Conservation (phyloP, 371 early-diverging fungal genomes). For the Mucor piriformis region DNA sequence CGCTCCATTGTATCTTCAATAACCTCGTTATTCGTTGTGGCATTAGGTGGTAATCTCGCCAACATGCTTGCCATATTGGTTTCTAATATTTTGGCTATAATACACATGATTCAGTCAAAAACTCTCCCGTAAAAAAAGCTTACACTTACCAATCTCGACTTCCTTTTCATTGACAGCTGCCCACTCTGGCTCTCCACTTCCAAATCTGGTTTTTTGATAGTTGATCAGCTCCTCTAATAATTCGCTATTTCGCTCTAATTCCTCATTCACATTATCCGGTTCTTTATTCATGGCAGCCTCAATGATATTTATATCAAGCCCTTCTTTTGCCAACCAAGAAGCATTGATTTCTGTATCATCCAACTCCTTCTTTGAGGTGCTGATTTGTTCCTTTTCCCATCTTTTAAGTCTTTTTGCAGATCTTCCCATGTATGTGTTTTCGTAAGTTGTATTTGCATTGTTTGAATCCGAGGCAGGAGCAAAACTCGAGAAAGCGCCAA, state of each 20-base stretch:
- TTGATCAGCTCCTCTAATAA: constrained; percentile 32
- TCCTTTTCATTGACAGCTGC: constrained; percentile 33
- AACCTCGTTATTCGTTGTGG: constrained; percentile 33
- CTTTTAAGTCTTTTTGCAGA: constrained; percentile 35
- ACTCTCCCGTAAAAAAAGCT: neutral
- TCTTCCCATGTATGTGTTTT: constrained; percentile 47
- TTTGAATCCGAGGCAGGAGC: constrained; percentile 53
- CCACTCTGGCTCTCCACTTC: constrained; percentile 30
- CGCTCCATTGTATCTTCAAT: constrained; percentile 53
- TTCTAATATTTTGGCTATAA: constrained; percentile 47
- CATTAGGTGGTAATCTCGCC: constrained; percentile 48
- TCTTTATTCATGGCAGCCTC: constrained; percentile 26
- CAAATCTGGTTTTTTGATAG: constrained; percentile 46
- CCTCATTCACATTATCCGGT: constrained; percentile 17
- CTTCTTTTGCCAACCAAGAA: constrained; percentile 43
- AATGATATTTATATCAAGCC: constrained; percentile 41
- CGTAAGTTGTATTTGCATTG: constrained; percentile 48
- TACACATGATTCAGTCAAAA: neutral
- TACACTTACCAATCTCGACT: constrained; percentile 33
- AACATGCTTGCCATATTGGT: constrained; percentile 41
- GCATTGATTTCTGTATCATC: constrained; percentile 31
- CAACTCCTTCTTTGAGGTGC: neutral
- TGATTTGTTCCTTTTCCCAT: constrained; percentile 5
- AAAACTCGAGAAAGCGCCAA: constrained; percentile 55
- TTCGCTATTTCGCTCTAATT: constrained; percentile 37